These are phyloP conservation scores for Stylosanthes scabra DNA, from an alignment of 331 rosid species.

Conservation along the genomic window DNA sequence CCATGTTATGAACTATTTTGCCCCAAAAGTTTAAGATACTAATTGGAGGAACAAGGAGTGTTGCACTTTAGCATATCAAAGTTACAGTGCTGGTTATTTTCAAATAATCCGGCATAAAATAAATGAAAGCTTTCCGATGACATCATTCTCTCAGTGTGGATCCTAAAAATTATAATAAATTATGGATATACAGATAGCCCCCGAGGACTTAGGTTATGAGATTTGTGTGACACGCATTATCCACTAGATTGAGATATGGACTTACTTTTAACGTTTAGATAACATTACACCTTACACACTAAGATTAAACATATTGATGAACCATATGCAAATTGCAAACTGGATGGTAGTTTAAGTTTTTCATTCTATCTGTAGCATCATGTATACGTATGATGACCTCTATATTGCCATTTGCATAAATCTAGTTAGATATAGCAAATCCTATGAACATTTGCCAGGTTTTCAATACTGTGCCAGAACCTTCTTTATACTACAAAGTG, in stretches of 20 bases:
- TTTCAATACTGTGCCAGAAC: neutral
- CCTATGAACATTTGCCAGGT: neutral
- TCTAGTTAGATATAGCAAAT: neutral
- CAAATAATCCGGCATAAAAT: slow-evolving; percentile 14
- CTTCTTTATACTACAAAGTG: neutral
- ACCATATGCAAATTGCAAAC: neutral
- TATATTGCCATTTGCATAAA: neutral
- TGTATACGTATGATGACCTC: too few species aligned
- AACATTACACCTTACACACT: neutral
- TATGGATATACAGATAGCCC: too few species aligned
- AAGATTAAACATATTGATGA: neutral
- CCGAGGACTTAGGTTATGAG: too few species aligned
- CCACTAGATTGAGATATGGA: too few species aligned
- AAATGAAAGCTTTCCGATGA: neutral
- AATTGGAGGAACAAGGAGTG: too few species aligned
- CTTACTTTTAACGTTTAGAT: neutral
- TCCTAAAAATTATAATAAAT: neutral
- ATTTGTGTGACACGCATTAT: too few species aligned
- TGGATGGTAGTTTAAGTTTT: too few species aligned
- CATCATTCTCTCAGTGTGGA: neutral
- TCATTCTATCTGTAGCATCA: too few species aligned
- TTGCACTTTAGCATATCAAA: too few species aligned
- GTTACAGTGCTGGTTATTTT: neutral
- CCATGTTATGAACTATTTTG: too few species aligned
- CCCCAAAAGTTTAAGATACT: too few species aligned